phyloP scores from a whole-genome alignment of 2,329 filamentous ascomycete genomes.

The Sarocladiaceae sp. region DNA sequence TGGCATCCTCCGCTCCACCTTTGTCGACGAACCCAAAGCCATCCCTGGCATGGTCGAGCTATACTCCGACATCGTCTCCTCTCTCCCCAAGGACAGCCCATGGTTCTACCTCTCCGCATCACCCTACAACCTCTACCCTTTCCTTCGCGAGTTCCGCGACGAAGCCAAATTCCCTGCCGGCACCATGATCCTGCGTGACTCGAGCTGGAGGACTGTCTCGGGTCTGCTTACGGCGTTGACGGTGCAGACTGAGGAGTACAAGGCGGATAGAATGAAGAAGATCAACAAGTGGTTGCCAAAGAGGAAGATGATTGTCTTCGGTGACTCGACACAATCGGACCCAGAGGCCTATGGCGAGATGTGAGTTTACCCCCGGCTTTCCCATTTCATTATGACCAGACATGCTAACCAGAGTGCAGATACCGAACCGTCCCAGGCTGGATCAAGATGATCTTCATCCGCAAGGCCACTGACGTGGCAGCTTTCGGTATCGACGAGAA shows the following conservation, averaged over 20 bases:
- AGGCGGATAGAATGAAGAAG: constrained; percentile 73
- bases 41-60: constrained; percentile 81
- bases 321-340: constrained; percentile 88
- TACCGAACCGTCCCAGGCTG: constrained; percentile 66
- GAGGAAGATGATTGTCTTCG: constrained; percentile 76
- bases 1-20: constrained; percentile 80
- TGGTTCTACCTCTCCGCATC: constrained; percentile 95
- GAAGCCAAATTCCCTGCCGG: constrained; percentile 65
- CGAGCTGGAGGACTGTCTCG: constrained; percentile 78
- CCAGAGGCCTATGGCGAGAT: constrained; percentile 86
- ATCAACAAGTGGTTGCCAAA: constrained; percentile 75
- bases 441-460: constrained; percentile 80
- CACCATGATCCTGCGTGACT: constrained; percentile 79
- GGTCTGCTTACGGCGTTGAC: constrained; percentile 78
- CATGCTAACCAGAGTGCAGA: constrained; percentile 26
- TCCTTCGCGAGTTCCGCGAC: constrained; percentile 71
- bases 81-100: constrained; percentile 55
- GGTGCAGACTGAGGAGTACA: constrained; percentile 79
- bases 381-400: not conserved
- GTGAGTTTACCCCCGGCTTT: constrained; percentile 35
- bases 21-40: constrained; percentile 68
- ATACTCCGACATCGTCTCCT: constrained; percentile 61
- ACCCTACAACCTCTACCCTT: constrained; percentile 90
- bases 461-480: constrained; percentile 74
- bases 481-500: constrained; percentile 66